A percentile compares a stretch with the other conserved stretches of the same genome.
These are phyloP conservation scores for Beauveria sp. DNA, from an alignment of 2,329 filamentous ascomycete species.

Conservation along the genomic window DNA sequence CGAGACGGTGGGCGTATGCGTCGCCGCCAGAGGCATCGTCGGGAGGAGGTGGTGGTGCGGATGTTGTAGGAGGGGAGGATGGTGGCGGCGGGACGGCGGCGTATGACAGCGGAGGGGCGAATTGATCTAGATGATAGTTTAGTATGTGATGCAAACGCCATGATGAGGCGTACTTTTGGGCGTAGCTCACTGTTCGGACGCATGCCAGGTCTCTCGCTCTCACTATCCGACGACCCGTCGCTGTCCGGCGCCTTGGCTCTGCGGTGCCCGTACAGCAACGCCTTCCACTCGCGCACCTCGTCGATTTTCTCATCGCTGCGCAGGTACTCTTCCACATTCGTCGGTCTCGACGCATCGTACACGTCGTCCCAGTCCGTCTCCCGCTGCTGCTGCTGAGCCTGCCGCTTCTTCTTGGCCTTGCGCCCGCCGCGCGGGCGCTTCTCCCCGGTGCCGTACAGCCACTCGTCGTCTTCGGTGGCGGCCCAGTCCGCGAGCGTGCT, in stretches of 20 bases:
- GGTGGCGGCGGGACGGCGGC: slow-evolving; percentile 50
- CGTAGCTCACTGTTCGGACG: slow-evolving; percentile 26
- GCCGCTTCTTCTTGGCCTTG: slow-evolving; percentile 65
- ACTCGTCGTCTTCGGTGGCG: slow-evolving; percentile 70
- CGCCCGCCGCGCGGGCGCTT: slow-evolving; percentile 71
- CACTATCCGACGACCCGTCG: slow-evolving; percentile 31
- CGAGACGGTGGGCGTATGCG: slow-evolving; percentile 56
- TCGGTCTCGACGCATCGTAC: slow-evolving; percentile 78
- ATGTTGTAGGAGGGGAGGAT: slow-evolving; percentile 38
- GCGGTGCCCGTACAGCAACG: slow-evolving; percentile 66
- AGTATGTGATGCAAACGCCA: slow-evolving; percentile 12
- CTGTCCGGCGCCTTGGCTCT: slow-evolving; percentile 38
- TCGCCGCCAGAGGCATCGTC: slow-evolving; percentile 62
- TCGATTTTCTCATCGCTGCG: slow-evolving; percentile 75
- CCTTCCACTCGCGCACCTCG: slow-evolving; percentile 81
- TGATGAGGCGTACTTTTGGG: not conserved
- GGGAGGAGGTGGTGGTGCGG: slow-evolving; percentile 37
- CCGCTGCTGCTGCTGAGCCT: slow-evolving; percentile 41
- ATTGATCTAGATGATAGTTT: slow-evolving; percentile 38
- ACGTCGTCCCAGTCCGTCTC: slow-evolving; percentile 85
- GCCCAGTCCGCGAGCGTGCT: slow-evolving; percentile 76
- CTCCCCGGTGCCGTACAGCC: slow-evolving; percentile 55
- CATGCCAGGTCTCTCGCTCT: slow-evolving; percentile 23
- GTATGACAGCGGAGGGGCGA: slow-evolving; percentile 52
- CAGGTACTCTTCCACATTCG: slow-evolving; percentile 77